Conservation (phyloP, 1,139 yeast species). For the Nakaseomyces kungkrabaensis region DNA sequence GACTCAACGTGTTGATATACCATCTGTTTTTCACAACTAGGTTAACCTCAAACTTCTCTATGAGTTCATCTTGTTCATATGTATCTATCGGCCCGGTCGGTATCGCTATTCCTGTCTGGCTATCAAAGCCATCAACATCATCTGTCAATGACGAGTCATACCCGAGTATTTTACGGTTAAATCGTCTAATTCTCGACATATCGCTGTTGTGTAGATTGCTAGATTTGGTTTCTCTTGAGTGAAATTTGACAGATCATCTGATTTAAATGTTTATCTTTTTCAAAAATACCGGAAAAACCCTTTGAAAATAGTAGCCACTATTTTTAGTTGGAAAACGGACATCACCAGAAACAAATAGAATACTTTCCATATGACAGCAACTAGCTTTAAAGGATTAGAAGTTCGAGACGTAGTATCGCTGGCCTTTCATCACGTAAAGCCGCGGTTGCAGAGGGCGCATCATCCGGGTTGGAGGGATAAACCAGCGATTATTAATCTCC, state of each 20-base stretch:
- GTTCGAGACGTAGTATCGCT: conserved; percentile 13
- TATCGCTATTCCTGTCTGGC: not conserved
- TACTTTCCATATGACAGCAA: not conserved
- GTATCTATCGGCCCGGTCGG: conserved; percentile 19
- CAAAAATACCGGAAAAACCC: not conserved
- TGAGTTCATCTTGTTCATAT: conserved; percentile 27
- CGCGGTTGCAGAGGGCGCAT: conserved; percentile 5
- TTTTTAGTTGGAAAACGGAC: too few relatives aligned
- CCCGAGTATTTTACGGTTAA: conserved; percentile 15
- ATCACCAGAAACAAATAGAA: too few relatives aligned
- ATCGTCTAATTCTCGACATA: conserved; percentile 24
- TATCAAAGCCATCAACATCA: not conserved
- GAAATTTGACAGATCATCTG: too few relatives aligned
- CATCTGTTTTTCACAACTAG: conserved; percentile 16
- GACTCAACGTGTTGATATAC: conserved; percentile 14
- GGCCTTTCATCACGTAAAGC: conserved; percentile 15
- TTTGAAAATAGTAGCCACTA: not conserved
- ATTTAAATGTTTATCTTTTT: too few relatives aligned
- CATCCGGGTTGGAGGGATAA: not conserved
- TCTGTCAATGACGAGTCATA: not conserved
- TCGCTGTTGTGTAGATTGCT: too few relatives aligned
- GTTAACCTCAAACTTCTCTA: conserved; percentile 19
- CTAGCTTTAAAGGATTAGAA: not conserved
- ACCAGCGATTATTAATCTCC: conserved; percentile 23
- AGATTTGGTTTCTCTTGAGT: too few relatives aligned